Conservation (phyloP, 2,329 filamentous ascomycete genomes). For the Teratosphaeria gauchensis region DNA sequence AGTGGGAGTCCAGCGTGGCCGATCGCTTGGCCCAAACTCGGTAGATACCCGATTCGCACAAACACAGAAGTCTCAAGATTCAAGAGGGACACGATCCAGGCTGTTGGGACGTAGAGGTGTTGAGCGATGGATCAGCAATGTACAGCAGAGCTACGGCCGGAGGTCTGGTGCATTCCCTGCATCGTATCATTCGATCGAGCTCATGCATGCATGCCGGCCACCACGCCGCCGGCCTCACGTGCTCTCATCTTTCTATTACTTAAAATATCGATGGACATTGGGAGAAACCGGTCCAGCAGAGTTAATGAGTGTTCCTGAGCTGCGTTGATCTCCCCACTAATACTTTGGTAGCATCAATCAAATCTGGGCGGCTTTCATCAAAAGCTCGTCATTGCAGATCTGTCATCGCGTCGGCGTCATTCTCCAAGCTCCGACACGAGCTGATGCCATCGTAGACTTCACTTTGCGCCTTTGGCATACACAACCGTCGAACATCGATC, state of each 20-base stretch:
- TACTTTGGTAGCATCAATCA: too few relatives aligned
- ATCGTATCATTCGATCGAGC: not conserved
- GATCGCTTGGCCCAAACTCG: not conserved
- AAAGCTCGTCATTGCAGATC: too few relatives aligned
- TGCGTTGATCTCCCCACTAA: too few relatives aligned
- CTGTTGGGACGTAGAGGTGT: not conserved
- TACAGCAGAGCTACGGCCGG: not conserved
- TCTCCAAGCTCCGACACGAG: not conserved
- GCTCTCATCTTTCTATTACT: too few relatives aligned
- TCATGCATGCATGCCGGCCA: not conserved
- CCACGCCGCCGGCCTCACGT: not conserved
- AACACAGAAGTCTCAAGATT: not conserved
- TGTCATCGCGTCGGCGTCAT: not conserved
- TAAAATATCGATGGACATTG: too few relatives aligned
- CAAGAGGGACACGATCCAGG: not conserved
- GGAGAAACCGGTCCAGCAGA: too few relatives aligned
- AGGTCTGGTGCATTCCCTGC: not conserved
- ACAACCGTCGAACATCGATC: not conserved
- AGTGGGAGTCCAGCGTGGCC: not conserved
- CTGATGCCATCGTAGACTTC: not conserved
- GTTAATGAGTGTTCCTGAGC: too few relatives aligned
- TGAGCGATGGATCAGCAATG: not conserved
- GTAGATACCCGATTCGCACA: not conserved
- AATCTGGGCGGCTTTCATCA: too few relatives aligned
- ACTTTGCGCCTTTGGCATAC: not conserved